Evolutionary conservation across 2,329 filamentous ascomycete genomes (phyloP).

Genomic region (Didymella segeticola): DNA sequence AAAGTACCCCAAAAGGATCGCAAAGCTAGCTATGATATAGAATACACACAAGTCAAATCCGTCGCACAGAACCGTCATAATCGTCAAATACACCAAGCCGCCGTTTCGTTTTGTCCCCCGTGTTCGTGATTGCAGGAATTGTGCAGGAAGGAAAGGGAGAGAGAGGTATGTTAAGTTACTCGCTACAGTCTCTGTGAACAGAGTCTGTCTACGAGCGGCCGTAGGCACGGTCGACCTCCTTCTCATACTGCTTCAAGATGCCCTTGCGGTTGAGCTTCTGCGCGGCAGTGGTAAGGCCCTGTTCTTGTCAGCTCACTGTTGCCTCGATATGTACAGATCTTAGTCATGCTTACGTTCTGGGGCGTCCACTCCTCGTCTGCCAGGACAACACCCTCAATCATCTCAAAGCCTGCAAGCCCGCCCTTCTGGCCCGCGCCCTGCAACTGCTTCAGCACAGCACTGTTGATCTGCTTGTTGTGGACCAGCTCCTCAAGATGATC

Average conservation of each 20-base stretch:
- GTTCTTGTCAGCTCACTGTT: not conserved
- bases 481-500: constrained; percentile 72
- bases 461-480: constrained; percentile 68
- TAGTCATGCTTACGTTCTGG: constrained; percentile 79
- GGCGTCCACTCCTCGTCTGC: constrained; percentile 90
- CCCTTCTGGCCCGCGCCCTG: constrained; percentile 68
- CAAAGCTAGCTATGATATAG: constrained; percentile 15
- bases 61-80: constrained; percentile 3
- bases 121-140: not conserved
- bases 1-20: not conserved
- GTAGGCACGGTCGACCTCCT: constrained; percentile 58
- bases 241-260: constrained; percentile 59
- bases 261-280: constrained; percentile 61
- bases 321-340: too few species aligned
- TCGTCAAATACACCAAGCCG: constrained; percentile 12
- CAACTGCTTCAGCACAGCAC: constrained; percentile 73
- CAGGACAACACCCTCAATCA: constrained; percentile 76
- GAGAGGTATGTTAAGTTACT: too few species aligned
- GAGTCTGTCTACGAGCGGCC: constrained; percentile 21
- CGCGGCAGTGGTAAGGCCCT: constrained; percentile 60
- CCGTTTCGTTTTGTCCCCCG: not conserved
- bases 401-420: constrained; percentile 74
- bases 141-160: not conserved
- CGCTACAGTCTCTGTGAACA: too few species aligned
- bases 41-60: constrained; percentile 11